Percentiles rank a stretch among this genome's conserved stretches.
Evolutionary conservation across 75 land plant species (phyloP).

Genomic region (Picea glauca): DNA sequence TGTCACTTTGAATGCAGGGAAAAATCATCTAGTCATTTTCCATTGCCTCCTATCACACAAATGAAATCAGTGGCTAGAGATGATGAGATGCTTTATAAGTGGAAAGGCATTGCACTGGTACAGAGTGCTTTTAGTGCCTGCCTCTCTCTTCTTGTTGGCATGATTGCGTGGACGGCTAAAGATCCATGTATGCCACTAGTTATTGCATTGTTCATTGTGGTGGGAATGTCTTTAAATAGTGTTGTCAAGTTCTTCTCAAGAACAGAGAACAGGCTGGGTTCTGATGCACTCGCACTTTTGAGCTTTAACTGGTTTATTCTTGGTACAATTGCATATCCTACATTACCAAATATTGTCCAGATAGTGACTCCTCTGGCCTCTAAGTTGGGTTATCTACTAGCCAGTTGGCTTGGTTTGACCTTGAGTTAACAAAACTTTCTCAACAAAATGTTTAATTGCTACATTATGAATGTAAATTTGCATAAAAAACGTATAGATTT

Average conservation of each 20-base stretch:
- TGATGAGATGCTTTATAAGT: too few relatives aligned
- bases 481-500: too few relatives aligned
- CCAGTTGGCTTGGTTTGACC: too few relatives aligned
- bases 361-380: neutral
- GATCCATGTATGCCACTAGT: constrained; percentile 40
- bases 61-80: too few relatives aligned
- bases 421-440: too few relatives aligned
- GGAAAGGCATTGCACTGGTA: constrained; percentile 19
- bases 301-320: constrained; percentile 45
- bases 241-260: constrained; percentile 32
- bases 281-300: constrained; percentile 35
- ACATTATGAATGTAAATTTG: too few relatives aligned
- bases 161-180: constrained; percentile 34
- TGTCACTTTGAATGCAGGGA: too few relatives aligned
- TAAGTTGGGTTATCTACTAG: too few relatives aligned
- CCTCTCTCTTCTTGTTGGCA: constrained; percentile 30
- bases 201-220: constrained; percentile 33
- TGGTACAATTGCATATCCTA: constrained; percentile 35
- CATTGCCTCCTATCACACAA: too few relatives aligned
- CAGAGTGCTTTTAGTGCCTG: constrained; percentile 38
- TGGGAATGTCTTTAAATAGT: constrained; percentile 34
- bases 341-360: constrained; percentile 24
- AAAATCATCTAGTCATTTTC: too few relatives aligned
- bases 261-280: constrained; percentile 18
- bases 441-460: too few relatives aligned